phyloP scores from a whole-genome alignment of 2,329 filamentous ascomycete species.

The Aspergillus unguis region DNA sequence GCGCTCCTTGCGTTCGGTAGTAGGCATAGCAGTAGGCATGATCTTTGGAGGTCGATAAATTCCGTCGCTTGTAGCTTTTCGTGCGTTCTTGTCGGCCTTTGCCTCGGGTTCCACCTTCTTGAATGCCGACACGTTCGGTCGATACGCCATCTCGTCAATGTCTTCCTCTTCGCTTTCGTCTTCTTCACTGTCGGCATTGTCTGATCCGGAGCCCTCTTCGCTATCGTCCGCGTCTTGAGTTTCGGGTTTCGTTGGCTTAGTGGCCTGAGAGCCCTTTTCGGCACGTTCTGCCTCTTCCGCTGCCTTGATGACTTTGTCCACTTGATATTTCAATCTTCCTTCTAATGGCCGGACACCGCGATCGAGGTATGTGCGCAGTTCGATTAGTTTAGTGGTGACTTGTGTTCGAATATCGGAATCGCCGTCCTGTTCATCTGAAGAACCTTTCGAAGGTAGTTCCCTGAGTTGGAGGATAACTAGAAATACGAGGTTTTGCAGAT shows the following conservation, averaged over 20 bases:
- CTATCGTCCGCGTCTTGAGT: conserved; percentile 29
- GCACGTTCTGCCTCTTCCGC: conserved; percentile 56
- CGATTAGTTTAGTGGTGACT: conserved; percentile 81
- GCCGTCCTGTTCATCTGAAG: conserved; percentile 32
- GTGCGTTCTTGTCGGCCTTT: conserved; percentile 21
- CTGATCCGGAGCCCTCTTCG: conserved; percentile 25
- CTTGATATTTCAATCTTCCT: conserved; percentile 86
- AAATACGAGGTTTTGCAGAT: conserved; percentile 90
- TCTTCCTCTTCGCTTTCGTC: conserved; percentile 28
- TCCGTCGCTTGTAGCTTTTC: conserved; percentile 52
- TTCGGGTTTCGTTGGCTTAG: conserved; percentile 30
- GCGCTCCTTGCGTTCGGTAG: conserved; percentile 58
- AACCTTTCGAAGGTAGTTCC: conserved; percentile 41
- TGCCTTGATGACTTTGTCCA: conserved; percentile 88
- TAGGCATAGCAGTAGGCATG: conserved; percentile 78
- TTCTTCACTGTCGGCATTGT: conserved; percentile 25
- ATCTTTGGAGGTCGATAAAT: conserved; percentile 88
- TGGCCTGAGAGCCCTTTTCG: conserved; percentile 24
- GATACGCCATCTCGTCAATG: conserved; percentile 60
- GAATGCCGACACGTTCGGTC: conserved; percentile 56
- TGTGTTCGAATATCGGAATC: conserved; percentile 52
- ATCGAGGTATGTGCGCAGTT: conserved; percentile 88
- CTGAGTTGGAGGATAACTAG: conserved; percentile 78
- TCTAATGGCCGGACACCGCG: conserved; percentile 88
- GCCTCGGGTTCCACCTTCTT: conserved; percentile 40